Evolutionary conservation across 805 yeast genomes (phyloP).

Genomic region (Nakazawaea peltata): DNA sequence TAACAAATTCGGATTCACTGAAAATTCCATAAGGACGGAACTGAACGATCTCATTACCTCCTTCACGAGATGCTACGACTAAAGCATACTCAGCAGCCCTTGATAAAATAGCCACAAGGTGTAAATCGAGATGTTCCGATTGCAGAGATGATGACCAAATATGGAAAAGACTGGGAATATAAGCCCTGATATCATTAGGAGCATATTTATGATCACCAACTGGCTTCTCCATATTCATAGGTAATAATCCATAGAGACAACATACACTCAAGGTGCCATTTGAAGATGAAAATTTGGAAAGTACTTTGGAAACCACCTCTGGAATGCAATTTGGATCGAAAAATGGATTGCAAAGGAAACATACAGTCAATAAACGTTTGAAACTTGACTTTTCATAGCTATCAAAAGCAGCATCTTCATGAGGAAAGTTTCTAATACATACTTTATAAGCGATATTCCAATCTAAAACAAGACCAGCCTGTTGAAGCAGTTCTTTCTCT

Average conservation of each 20-base stretch:
- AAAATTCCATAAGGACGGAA: conserved; percentile 57
- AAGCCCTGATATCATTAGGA: conserved; percentile 29
- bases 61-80: conserved; percentile 17
- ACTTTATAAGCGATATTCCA: conserved; percentile 40
- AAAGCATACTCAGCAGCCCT: conserved; percentile 46
- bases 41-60: conserved; percentile 18
- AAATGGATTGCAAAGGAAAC: conserved; percentile 45
- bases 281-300: conserved; percentile 43
- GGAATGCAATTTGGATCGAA: conserved; percentile 43
- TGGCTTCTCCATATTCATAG: conserved; percentile 27
- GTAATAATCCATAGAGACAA: conserved; percentile 46
- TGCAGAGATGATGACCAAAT: conserved; percentile 56
- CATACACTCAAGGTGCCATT: conserved; percentile 45
- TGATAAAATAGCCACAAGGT: conserved; percentile 58
- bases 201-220: conserved; percentile 17
- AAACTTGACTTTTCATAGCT: conserved; percentile 41
- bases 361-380: conserved; percentile 40
- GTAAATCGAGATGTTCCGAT: conserved; percentile 48
- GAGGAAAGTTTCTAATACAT: conserved; percentile 29
- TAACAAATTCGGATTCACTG: conserved; percentile 49
- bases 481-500: conserved; percentile 31
- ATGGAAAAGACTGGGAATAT: conserved; percentile 61
- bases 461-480: conserved; percentile 36
- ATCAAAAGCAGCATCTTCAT: conserved; percentile 41
- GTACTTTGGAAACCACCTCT: conserved; percentile 39